Conservation (phyloP, 805 yeast species). For the Zygosaccharomyces pseudorouxii region DNA sequence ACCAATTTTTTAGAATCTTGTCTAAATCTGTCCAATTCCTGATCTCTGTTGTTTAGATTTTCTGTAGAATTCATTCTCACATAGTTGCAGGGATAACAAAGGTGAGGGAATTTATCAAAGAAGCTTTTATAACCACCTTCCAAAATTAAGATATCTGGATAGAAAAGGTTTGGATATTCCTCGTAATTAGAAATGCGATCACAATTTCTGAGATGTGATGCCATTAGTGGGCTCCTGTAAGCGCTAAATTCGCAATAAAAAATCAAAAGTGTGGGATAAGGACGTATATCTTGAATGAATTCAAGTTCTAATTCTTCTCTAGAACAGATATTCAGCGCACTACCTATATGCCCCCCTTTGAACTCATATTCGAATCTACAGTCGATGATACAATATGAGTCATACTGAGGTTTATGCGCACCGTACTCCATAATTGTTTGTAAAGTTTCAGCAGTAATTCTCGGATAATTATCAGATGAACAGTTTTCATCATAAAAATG, state of each 20-base stretch:
- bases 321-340: slow-evolving; percentile 73
- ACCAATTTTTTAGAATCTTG: slow-evolving; percentile 37
- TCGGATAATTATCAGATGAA: slow-evolving; percentile 45
- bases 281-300: slow-evolving; percentile 36
- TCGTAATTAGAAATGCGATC: slow-evolving; percentile 73
- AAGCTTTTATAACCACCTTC: slow-evolving; percentile 90
- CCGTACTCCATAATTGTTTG: slow-evolving; percentile 36
- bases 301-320: slow-evolving; percentile 61
- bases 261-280: slow-evolving; percentile 47
- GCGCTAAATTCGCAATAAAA: slow-evolving; percentile 96
- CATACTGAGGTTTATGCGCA: slow-evolving; percentile 44
- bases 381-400: slow-evolving; percentile 62
- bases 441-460: slow-evolving; percentile 44
- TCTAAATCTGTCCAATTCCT: slow-evolving; percentile 50
- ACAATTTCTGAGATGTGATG: slow-evolving; percentile 73
- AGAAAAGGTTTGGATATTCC: slow-evolving; percentile 73
- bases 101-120: slow-evolving; percentile 50
- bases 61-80: slow-evolving; percentile 67
- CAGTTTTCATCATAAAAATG: slow-evolving; percentile 39
- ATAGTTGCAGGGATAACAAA: slow-evolving; percentile 74
- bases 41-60: slow-evolving; percentile 40
- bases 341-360: slow-evolving; percentile 85
- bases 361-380: slow-evolving; percentile 92
- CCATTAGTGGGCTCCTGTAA: slow-evolving; percentile 92
- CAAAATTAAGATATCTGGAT: slow-evolving; percentile 83